phyloP scores from a whole-genome alignment of 129 eudicot species.

The Tanacetum coccineum region DNA sequence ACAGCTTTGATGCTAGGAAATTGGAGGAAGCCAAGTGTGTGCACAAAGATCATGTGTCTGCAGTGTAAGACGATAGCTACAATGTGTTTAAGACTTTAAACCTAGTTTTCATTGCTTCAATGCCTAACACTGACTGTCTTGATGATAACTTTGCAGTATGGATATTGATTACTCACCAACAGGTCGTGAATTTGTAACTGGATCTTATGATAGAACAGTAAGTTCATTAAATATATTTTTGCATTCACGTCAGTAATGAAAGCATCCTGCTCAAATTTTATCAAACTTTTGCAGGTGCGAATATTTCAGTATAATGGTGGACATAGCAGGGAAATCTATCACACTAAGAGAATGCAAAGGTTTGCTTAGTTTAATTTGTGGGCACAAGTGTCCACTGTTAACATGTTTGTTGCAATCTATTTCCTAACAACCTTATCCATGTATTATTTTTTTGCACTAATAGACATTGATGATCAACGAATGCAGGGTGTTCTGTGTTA shows the following conservation, averaged over 20 bases:
- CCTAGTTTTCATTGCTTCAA: not conserved
- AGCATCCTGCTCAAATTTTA: not conserved
- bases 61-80: conserved; percentile 68
- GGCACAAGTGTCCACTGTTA: not conserved
- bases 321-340: conserved; percentile 98
- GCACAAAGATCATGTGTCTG: conserved; percentile 94
- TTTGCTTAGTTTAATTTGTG: conserved; percentile 15
- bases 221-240: conserved; percentile 20
- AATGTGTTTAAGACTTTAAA: not conserved
- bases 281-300: conserved; percentile 51
- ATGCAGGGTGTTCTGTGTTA: conserved; percentile 85
- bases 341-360: conserved; percentile 99
- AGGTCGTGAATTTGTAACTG: conserved; percentile 97
- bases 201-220: conserved; percentile 97
- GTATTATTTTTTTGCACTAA: not conserved
- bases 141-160: conserved; percentile 52
- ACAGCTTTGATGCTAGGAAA: conserved; percentile 83
- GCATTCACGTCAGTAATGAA: conserved; percentile 2
- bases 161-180: conserved; percentile 98
- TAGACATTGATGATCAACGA: not conserved
- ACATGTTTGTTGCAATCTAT: not conserved
- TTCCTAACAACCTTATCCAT: too few relatives aligned
- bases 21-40: conserved; percentile 78
- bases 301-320: conserved; percentile 91
- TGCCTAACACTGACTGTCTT: not conserved